Evolutionary conservation across 495 filamentous ascomycete genomes (phyloP).

Genomic region (Penicillium fimorum): DNA sequence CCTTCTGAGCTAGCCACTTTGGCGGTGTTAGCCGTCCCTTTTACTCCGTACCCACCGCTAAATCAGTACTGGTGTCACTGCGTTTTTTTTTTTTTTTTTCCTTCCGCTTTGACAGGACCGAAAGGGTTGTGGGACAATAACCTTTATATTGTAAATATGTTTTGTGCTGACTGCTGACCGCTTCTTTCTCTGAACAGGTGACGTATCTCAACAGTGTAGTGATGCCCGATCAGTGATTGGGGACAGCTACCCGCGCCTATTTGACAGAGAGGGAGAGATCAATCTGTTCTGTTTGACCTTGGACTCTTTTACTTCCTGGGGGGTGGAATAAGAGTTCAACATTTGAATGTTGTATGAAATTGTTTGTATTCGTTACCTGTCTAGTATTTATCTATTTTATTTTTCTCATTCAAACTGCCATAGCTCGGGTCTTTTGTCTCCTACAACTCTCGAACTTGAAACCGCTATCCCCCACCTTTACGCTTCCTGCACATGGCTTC

Average conservation of each 20-base stretch:
- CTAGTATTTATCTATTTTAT: not conserved
- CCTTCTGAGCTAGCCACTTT: slow-evolving; percentile 30
- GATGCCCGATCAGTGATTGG: slow-evolving; percentile 55
- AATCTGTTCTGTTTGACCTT: not conserved
- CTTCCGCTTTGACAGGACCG: not conserved
- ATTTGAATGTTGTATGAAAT: not conserved
- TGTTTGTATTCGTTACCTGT: not conserved
- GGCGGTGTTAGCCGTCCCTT: slow-evolving; percentile 19
- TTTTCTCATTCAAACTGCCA: not conserved
- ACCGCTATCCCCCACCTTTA: slow-evolving; percentile 9
- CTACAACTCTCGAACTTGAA: slow-evolving; percentile 3
- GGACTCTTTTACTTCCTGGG: not conserved
- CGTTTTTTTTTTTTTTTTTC: not conserved
- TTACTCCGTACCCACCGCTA: slow-evolving; percentile 14
- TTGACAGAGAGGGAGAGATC: slow-evolving; percentile 6
- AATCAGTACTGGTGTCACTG: slow-evolving; percentile 14
- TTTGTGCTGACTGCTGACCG: slow-evolving; percentile 28
- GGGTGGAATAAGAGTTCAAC: not conserved
- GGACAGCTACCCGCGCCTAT: slow-evolving; percentile 4
- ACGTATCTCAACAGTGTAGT: slow-evolving; percentile 62
- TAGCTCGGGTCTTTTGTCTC: slow-evolving; percentile 11
- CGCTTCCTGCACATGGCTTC: slow-evolving; percentile 15
- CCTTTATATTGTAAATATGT: not conserved
- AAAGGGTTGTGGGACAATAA: slow-evolving; percentile 3
- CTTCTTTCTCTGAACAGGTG: slow-evolving; percentile 44